Evolutionary conservation across 202 grass and related monocot genomes (phyloP), one percentile per base, ranked within the genome.

Genomic region (Panicum hallii): DNA sequence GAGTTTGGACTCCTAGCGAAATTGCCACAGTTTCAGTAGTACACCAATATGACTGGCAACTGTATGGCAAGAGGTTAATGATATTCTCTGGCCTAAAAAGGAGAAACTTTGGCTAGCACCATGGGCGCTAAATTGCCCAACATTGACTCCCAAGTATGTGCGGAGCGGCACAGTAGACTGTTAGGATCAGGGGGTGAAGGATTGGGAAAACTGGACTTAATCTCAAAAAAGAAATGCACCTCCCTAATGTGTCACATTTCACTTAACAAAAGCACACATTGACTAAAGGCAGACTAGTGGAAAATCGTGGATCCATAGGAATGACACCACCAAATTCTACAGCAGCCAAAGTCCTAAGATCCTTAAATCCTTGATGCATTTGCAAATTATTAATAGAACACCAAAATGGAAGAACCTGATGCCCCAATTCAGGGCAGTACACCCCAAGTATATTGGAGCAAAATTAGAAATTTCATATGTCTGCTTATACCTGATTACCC

Each of bases 141-240:
- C 12, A 74, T 36, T 11, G 23, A 34, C 5, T 60, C 32, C 23
- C 22, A 42, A 47, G 63, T 43, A 4, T n/a, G 11, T 43, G 14
- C 22, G 15, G 9, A 17, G 17, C 20, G 66, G 43, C 19, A 41
- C 8, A 34, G 15, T 20, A 12, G 40, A n/a, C 30, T 77, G 12
- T 52, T 49, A 68, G 14, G 63, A 43, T 77, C 50, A 8, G 4
- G 5, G 72, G 55, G 10, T 53, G 50, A 77, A 62, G 20, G 54
- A 82, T 15, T 63, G 11, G 63, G 23, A 87, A 62, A 16, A 87
- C 9, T 46, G 8, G 34, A 82, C 14, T 28, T 3, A 55, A 43
- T 40, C 22, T 23, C 2, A 15, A n/a, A 13, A 0, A 11, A 75
- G 77, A 57, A 57, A 8, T 46, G 19, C 40, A 57, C 9, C 49